phyloP scores from a whole-genome alignment of 176 grass and related monocot genomes.

The Avena atlantica region DNA sequence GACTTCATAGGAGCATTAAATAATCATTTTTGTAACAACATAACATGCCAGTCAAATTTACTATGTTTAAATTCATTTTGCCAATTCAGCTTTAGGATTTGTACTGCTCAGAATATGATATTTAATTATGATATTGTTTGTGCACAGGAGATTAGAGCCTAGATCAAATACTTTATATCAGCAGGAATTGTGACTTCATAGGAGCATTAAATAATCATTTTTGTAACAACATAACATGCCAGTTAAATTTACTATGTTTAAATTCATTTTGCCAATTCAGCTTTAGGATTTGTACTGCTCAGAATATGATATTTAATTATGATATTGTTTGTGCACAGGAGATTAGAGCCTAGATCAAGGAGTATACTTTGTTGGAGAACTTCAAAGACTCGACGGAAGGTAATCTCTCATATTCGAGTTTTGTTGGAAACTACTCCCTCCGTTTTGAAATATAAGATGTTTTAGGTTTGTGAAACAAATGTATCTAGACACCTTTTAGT shows the following conservation, averaged over 20 bases:
- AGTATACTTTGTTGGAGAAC: slow-evolving; percentile 79
- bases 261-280: slow-evolving; percentile 17
- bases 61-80: slow-evolving; percentile 34
- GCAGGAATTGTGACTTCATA: background rate
- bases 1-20: background rate
- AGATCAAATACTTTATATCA: slow-evolving; percentile 52
- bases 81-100: slow-evolving; percentile 20
- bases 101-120: slow-evolving; percentile 13
- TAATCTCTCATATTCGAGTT: slow-evolving; percentile 42
- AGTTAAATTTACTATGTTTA: slow-evolving; percentile 25
- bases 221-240: too few relatives aligned
- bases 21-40: too few relatives aligned
- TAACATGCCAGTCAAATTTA: background rate
- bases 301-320: slow-evolving; percentile 28
- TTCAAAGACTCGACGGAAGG: slow-evolving; percentile 66
- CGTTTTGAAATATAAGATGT: too few relatives aligned
- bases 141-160: slow-evolving; percentile 85
- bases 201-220: background rate
- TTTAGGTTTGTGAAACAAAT: too few relatives aligned
- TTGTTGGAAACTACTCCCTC: background rate
- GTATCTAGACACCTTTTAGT: too few relatives aligned
- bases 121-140: slow-evolving; percentile 43
- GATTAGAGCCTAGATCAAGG: slow-evolving; percentile 89
- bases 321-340: slow-evolving; percentile 63
- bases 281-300: slow-evolving; percentile 28